Base-by-base conservation (phyloP, 208 protist genomes). In the Sergeia podlipaevii region DNA sequence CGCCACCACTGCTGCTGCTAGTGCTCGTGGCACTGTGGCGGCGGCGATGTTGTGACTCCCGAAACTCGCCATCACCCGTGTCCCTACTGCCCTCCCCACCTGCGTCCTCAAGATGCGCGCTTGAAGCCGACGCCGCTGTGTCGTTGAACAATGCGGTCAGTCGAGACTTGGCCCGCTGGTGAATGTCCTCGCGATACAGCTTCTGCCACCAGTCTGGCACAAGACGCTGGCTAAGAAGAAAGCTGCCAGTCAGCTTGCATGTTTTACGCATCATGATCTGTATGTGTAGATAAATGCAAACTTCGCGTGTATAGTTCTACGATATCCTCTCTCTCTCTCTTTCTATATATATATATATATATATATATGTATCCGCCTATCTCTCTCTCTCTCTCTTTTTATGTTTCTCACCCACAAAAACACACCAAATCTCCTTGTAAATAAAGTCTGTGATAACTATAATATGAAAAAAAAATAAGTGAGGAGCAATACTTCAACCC, bases 121-220 rank as follows among this genome's bases (percentile, higher is more conserved):
- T 33, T 17, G 28, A 20, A 26, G 13, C 18, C 2, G 34, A 32
- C 2, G 57, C 29, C 6, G 45, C 65, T 30, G 24, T 34, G 23
- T 43, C 27, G 13, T 60, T 43, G 23, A 72, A 60, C 13, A 79
- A 47, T 7, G 64, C 69, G 18, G 43, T 37, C 23, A 92, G 69
- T 10, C 69, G 70, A 6, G 54, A 54, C 53, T 74, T 70, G 18
- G 83, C 83, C 27, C 26, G 46, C n/a, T 65, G 37, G 39, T 89
- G 80, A 23, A 65, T 34, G 23, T 90, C 84, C 57, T 90, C 81
- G 4, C 88, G 78, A 44, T 78, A 73, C 45, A 82, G 77, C 3
- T 73, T 59, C 61, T 95, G 88, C 79, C 88, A 90, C 81, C 81
- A 91, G 52, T 95, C 88, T 2, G 71, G 54, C 23, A 87, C 55